phyloP scores from a whole-genome alignment of 805 yeast species.

The Suhomyces xylopsoci region DNA sequence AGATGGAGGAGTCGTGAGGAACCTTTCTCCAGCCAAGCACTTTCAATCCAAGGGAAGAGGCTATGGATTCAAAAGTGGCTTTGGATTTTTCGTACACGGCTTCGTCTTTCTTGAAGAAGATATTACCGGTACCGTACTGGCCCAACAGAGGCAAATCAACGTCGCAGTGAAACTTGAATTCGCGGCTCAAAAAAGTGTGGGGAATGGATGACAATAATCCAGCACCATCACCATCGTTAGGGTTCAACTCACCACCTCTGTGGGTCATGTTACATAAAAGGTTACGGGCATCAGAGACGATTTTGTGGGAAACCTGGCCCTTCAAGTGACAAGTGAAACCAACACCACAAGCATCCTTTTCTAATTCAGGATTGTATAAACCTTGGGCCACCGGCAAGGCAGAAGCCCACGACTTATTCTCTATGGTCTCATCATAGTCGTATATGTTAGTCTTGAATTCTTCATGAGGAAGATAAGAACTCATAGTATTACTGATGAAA shows the following conservation, averaged over 20 bases:
- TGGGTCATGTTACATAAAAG: slow-evolving; percentile 97
- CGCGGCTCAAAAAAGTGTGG: slow-evolving; percentile 80
- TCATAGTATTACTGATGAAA: slow-evolving; percentile 14
- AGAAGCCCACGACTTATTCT: slow-evolving; percentile 88
- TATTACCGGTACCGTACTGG: slow-evolving; percentile 92
- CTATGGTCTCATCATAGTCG: slow-evolving; percentile 70
- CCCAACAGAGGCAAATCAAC: slow-evolving; percentile 72
- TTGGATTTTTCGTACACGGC: slow-evolving; percentile 66
- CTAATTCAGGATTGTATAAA: slow-evolving; percentile 88
- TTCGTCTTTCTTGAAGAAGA: slow-evolving; percentile 87
- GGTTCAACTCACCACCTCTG: slow-evolving; percentile 97
- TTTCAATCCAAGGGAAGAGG: slow-evolving; percentile 67
- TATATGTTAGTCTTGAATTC: slow-evolving; percentile 45
- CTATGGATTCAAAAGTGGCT: slow-evolving; percentile 77
- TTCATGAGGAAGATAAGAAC: slow-evolving; percentile 39
- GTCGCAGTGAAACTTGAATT: slow-evolving; percentile 68
- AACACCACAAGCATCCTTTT: slow-evolving; percentile 98
- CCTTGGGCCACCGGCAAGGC: slow-evolving; percentile 85
- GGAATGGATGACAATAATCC: slow-evolving; percentile 94
- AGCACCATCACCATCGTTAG: slow-evolving; percentile 98
- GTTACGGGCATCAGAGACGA: slow-evolving; percentile 84
- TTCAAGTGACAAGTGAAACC: slow-evolving; percentile 95
- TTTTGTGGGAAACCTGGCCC: slow-evolving; percentile 83
- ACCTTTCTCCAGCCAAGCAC: slow-evolving; percentile 95
- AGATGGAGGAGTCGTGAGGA: slow-evolving; percentile 89